Base-by-base conservation (phyloP, 176 grass and related monocot species). In the Zea luxurians region DNA sequence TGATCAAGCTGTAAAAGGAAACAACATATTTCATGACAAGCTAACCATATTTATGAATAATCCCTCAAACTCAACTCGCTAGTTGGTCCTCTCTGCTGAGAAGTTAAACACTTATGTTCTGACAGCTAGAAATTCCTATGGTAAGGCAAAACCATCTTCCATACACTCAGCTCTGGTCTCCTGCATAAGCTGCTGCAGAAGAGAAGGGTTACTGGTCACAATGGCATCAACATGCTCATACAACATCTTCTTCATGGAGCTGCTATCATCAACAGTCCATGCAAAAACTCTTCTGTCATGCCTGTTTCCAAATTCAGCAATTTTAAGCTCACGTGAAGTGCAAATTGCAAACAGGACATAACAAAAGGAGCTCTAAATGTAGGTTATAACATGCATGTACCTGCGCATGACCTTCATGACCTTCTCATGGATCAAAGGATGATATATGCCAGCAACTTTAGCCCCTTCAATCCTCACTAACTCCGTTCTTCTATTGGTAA, bases 191-290 rank as follows among this genome's bases (percentile, higher is more conserved):
- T 81, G 71, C 61, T 88, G 85, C 55, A 98, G 83, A 8, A 92
- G 54, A 27, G 85, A 77, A 77, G 92, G 96, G 55, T 98, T 91
- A 76, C 92, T 89, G 6, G 92, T 98, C 41, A 98, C 89, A 63
- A 98, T 87, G 2, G 89, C 92, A 78, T 94, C 96, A 38, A 98
- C 96, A 35, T 80, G 78, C 71, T 94, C 85, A 70, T 73, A 70
- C 52, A 98, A 68, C 86, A 94, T 90, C 81, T 76, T 98, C 70
- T 66, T 78, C 96, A 98, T 94, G 41, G 87, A 90, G 68, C 83
- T 81, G 1, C 37, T 50, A 84, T 94, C 89, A 11, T 98, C 96
- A 49, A 98, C 92, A 18, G 96, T 98, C 96, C 96, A 98, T 17
- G 89, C 89, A 87, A 89, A 98, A n/a, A 90, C 83, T 87, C 90